Base-by-base conservation (phyloP, 1,284 basidiomycete species). In the Ceratobasidium sp. region DNA sequence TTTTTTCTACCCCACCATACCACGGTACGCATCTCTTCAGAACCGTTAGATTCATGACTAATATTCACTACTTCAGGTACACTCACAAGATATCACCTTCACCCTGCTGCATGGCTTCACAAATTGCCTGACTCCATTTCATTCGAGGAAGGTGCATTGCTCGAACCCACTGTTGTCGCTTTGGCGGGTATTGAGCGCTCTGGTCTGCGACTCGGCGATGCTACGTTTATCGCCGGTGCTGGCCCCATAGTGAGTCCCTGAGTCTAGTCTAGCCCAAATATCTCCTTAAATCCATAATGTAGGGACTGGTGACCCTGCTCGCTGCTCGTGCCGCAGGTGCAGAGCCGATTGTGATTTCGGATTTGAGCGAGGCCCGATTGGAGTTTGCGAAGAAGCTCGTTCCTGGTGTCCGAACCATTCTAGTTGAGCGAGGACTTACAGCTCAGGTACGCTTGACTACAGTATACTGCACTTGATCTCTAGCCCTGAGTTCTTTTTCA, bases 101-200 rank as follows among this genome's bases (percentile, higher is more conserved):
- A 89, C 80, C 88, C 88, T 0, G 87, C 87, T 0, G 84, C 84
- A 9, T 89, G 88, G 88, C 81, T 89, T 5, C 88, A 90, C 84
- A 85, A 85, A 79, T 82, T 89, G 5, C 88, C 88, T 1, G 84
- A 86, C 78, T 84, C 82, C 79, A 82, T 88, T 28, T 83, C 83
- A 6, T 88, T 80, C 80, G 88, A 89, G 78, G 88, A 90, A 80
- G 88, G 88, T 28, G 85, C 87, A 0, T 82, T 89, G 3, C 85
- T 87, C 79, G 88, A 89, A 81, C 89, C 89, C 0, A 83, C 89
- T 5, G 83, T 84, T 0, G 89, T 90, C 1, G 87, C 87, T 1
- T 81, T 90, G 13, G 88, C 88, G 1, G 89, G 87, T 0, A 83
- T 89, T n/a, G 86, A 89, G 74, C 83, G 87, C 44, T 86, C 88